Base-by-base conservation (phyloP, 2,329 filamentous ascomycete genomes). In the Aspergillus floridensis region DNA sequence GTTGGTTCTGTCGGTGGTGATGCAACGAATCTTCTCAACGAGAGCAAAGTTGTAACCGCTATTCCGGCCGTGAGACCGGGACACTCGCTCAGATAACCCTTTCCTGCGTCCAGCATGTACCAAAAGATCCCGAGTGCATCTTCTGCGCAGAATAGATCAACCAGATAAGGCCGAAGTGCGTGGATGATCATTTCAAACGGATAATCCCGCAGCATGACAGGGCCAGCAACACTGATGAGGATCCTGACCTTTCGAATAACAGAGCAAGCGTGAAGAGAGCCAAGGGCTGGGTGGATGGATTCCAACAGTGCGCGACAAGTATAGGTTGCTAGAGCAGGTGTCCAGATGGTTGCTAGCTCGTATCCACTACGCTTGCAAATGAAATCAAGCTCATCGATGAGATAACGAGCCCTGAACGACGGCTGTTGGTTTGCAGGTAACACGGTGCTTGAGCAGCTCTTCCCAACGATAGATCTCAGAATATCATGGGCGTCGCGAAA, bases 171-270 rank as follows among this genome's bases (percentile, higher is more conserved):
- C 10, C 89, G 84, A 21, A 96, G 81, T 1, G 90, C 88, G 68
- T 92, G 90, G 1, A 99, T 81, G 0, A 96, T 81, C 90, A 97
- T 95, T 73, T 99, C 91, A 14, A 97, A 74, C 11, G 92, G 90
- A 70, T 98, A 98, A 0, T 89, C 90, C 46, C 86, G 79, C 24
- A 89, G 80, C n/a, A 90, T 90, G 53, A 87, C 82, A 0, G 85
- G 73, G 0, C 92, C 92, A 26, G 92, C 89, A 49, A 98, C 79
- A 60, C 87, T 89, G 26, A 98, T 83, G 16, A 98, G 77, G 8
- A 97, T 84, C 35, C 92, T 85, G 50, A 98, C 83, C 71, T 96
- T 96, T 44, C 93, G 88, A 54, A 99, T 83, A 3, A 96, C 87
- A 1, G 92, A 89, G 71, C 92, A 95, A 41, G 91, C 89, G 73